These are phyloP conservation scores for Marasmius fiardii DNA, from an alignment of 1,284 basidiomycete genomes.

Conservation along the genomic window DNA sequence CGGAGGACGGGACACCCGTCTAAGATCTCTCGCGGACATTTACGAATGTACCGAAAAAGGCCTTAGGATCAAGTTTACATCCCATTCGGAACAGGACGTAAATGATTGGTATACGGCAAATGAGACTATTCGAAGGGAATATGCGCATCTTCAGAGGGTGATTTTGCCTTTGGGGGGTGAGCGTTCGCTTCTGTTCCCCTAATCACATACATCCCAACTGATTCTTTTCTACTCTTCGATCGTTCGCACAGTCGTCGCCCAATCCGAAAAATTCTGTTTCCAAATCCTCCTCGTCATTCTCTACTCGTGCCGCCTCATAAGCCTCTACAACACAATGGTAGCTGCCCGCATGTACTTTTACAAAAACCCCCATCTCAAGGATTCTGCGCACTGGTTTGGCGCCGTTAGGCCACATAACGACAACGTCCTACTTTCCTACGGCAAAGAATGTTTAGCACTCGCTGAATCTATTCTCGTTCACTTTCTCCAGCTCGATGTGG, in stretches of 20 bases:
- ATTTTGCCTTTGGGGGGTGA: slow-evolving; percentile 13
- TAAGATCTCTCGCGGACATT: slow-evolving; percentile 12
- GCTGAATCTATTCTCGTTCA: slow-evolving; percentile 10
- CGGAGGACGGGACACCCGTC: slow-evolving; percentile 11
- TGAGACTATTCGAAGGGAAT: slow-evolving; percentile 1
- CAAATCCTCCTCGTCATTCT: slow-evolving; percentile 8
- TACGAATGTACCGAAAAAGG: slow-evolving; percentile 12
- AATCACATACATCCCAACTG: not conserved
- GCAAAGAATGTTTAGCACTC: slow-evolving; percentile 9
- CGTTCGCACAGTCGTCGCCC: slow-evolving; percentile 8
- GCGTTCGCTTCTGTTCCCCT: not conserved
- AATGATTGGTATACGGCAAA: slow-evolving; percentile 11
- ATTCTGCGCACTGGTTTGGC: slow-evolving; percentile 9
- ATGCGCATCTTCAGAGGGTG: slow-evolving; percentile 10
- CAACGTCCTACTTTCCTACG: slow-evolving; percentile 9
- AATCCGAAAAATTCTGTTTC: slow-evolving; percentile 13
- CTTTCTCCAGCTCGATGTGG: slow-evolving; percentile 9
- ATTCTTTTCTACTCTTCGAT: too few relatives aligned
- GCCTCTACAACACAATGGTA: slow-evolving; percentile 11
- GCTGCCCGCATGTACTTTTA: slow-evolving; percentile 4
- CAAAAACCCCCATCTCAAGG: not conserved
- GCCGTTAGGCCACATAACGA: slow-evolving; percentile 10
- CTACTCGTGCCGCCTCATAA: slow-evolving; percentile 11
- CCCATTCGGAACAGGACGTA: slow-evolving; percentile 5
- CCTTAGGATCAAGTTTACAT: slow-evolving; percentile 4